Percentiles rank a stretch among this genome's conserved stretches.
Evolutionary conservation across 768 basidiomycete species (phyloP).

Genomic region (Suillus alpinus): DNA sequence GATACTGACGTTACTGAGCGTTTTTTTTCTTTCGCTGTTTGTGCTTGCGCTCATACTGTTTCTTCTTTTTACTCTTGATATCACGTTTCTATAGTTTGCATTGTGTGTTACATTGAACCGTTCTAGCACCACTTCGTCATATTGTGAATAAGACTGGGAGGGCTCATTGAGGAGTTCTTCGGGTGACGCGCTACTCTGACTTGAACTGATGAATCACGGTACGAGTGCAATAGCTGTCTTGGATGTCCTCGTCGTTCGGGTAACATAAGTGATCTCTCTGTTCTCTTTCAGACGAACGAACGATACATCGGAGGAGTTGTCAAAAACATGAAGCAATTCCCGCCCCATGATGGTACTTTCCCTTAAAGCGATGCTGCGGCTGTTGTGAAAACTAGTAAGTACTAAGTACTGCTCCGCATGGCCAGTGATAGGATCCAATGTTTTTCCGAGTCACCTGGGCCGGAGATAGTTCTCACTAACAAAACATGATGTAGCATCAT

Average conservation of each 20-base stretch:
- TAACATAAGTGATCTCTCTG: no score
- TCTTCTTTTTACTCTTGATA: slow-evolving; percentile 15
- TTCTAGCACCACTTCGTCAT: background rate
- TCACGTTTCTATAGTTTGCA: slow-evolving; percentile 11
- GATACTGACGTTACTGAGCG: background rate
- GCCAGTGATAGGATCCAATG: background rate
- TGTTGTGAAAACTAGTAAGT: background rate
- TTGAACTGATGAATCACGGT: background rate
- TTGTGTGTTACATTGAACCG: background rate
- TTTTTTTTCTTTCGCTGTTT: background rate
- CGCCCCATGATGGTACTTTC: no score
- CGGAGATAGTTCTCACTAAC: background rate
- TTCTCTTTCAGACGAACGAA: no score
- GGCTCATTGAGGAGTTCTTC: background rate
- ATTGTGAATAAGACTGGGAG: background rate
- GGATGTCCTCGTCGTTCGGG: no score
- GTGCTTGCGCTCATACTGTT: background rate
- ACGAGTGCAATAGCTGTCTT: no score
- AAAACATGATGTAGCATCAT: background rate
- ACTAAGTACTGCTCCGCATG: no score
- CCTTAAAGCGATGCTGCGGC: background rate
- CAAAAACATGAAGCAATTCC: no score
- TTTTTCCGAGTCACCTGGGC: background rate
- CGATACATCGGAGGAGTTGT: no score
- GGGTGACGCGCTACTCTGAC: background rate